Base-by-base conservation (phyloP, 2,329 filamentous ascomycete genomes). In the Xylaria sp. region DNA sequence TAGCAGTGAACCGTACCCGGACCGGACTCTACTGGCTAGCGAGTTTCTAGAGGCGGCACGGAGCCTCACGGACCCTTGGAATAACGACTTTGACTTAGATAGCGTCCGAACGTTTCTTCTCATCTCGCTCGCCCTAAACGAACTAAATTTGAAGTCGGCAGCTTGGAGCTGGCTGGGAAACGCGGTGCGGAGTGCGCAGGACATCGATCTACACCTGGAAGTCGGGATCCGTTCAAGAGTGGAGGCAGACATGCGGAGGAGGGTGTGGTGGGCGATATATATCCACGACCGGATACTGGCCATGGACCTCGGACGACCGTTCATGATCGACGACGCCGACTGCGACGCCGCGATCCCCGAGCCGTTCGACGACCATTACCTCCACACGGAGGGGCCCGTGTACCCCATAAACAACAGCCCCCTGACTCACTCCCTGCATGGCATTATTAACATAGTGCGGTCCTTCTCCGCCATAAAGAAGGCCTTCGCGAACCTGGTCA, bases 221-320 rank as follows among this genome's bases (percentile, higher is more conserved):
- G 83, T 84, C 1, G 88, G 87, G 0, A 81, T 86, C 0, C 91
- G 88, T 80, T 82, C 89, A 2, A 79, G 86, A 1, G 77, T 96
- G 13, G 92, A 96, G 65, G 84, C 84, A 9, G 93, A 97, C 72
- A 92, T 93, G 85, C 85, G 92, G 50, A 85, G 90, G 56, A 82
- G 92, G 50, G 84, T 94, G 2, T 99, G 93, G 93, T 99, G 94
- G 92, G 86, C 90, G 13, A 84, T 96, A 52, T 97, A 97, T 72
- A 85, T 91, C 41, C 86, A 92, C 75, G 94, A 99, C 74, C 85
- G 92, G 58, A 82, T 90, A 21, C 76, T 95, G 45, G 87, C 91
- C 0, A 77, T 96, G 11, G 92, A 96, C 68, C 79, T 92, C 29
- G 90, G 91, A 7, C 86, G 89, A 46, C 91, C 93, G 0, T 83